Percentiles rank a stretch among this genome's conserved stretches.
These are phyloP conservation scores for Ophiocordyceps camponoti-leonardi DNA, from an alignment of 2,329 filamentous ascomycete genomes.

Conservation along the genomic window DNA sequence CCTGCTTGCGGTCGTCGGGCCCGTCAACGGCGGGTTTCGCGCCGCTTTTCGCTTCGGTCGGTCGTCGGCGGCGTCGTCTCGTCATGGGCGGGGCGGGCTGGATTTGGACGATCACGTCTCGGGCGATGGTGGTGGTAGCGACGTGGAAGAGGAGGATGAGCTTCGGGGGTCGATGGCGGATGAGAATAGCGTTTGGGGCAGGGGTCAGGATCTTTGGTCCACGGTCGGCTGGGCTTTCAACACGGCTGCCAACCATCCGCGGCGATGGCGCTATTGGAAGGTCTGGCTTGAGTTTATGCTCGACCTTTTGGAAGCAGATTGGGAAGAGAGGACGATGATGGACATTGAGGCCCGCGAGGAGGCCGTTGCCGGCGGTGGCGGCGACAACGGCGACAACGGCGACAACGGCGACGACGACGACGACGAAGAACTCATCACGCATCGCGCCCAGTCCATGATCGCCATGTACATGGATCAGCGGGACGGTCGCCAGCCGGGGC, in stretches of 20 bases:
- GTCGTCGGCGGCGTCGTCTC: slow-evolving; percentile 6
- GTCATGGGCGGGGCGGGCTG: slow-evolving; percentile 14
- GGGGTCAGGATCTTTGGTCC: slow-evolving; percentile 79
- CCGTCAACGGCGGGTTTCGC: slow-evolving; percentile 51
- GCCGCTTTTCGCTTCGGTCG: slow-evolving; percentile 52
- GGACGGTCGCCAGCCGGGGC: slow-evolving; percentile 24
- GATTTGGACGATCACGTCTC: slow-evolving; percentile 12
- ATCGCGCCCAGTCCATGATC: slow-evolving; percentile 39
- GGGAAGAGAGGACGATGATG: slow-evolving; percentile 35
- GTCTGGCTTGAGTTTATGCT: slow-evolving; percentile 67
- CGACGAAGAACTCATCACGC: slow-evolving; percentile 9
- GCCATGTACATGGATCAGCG: slow-evolving; percentile 37
- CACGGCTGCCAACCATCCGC: slow-evolving; percentile 56
- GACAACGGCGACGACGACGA: too few species aligned
- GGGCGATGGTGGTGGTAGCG: slow-evolving; percentile 20
- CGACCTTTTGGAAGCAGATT: slow-evolving; percentile 58
- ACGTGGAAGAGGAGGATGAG: slow-evolving; percentile 24
- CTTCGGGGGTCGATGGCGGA: slow-evolving; percentile 44
- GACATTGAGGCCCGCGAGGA: slow-evolving; percentile 19
- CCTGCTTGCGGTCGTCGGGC: slow-evolving; percentile 47
- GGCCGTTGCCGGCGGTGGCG: too few species aligned
- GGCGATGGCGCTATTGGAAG: slow-evolving; percentile 69
- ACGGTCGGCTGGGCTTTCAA: slow-evolving; percentile 86
- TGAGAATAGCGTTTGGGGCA: slow-evolving; percentile 50
- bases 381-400: too few species aligned